These are phyloP conservation scores for Pelargonium citronellum DNA, from an alignment of 441 rosid species.

Conservation along the genomic window DNA sequence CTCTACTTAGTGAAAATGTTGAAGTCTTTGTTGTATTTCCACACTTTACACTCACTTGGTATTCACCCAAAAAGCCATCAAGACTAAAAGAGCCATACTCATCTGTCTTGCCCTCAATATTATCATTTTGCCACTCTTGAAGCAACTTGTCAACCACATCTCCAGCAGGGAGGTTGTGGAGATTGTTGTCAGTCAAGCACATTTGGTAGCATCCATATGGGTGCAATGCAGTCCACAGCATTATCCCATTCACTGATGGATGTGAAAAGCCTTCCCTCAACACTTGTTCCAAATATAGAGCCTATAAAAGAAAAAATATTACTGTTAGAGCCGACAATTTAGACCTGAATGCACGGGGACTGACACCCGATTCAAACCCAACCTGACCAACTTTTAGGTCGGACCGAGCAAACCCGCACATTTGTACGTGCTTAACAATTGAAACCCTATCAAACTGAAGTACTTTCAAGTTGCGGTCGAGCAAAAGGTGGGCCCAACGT, in stretches of 20 bases:
- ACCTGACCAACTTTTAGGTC: no score
- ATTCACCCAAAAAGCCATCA: constrained; percentile 66
- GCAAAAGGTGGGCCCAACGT: no score
- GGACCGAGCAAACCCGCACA: no score
- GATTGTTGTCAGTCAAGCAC: constrained; percentile 59
- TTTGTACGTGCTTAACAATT: no score
- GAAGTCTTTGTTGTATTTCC: constrained; percentile 34
- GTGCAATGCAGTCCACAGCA: constrained; percentile 76
- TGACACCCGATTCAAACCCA: no score
- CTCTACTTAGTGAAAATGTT: constrained; percentile 39
- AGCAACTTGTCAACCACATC: constrained; percentile 54
- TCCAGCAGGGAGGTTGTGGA: constrained; percentile 64
- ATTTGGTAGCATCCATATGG: constrained; percentile 65
- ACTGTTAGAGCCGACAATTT: not conserved
- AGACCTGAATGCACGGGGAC: no score
- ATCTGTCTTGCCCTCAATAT: constrained; percentile 33
- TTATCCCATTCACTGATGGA: constrained; percentile 63
- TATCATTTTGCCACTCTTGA: constrained; percentile 49
- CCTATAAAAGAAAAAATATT: constrained; percentile 26
- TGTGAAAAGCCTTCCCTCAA: constrained; percentile 82
- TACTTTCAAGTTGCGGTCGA: no score
- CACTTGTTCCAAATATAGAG: constrained; percentile 59
- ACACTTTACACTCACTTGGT: constrained; percentile 26
- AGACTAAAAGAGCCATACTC: constrained; percentile 58
- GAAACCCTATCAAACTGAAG: no score